Evolutionary conservation across 2,329 filamentous ascomycete species (phyloP).

Genomic region (Claviceps sp.): DNA sequence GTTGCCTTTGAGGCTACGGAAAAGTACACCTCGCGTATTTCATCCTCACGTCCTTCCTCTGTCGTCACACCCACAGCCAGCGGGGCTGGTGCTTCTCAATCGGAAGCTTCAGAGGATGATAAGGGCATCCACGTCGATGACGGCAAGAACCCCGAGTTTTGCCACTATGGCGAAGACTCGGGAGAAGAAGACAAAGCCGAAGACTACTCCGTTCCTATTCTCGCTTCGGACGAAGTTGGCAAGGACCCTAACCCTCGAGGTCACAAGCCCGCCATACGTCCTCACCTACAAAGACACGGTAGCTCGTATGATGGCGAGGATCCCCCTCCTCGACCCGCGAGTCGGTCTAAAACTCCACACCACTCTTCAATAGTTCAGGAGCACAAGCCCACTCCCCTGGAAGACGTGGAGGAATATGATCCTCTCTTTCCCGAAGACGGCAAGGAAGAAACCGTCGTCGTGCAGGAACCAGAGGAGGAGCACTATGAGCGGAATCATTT

Average conservation of each 20-base stretch:
- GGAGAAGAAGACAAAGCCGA: slow-evolving; percentile 45
- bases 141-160: slow-evolving; percentile 23
- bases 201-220: slow-evolving; percentile 61
- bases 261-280: slow-evolving; percentile 71
- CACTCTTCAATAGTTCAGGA: slow-evolving; percentile 36
- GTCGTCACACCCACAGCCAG: slow-evolving; percentile 19
- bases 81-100: slow-evolving; percentile 12
- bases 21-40: slow-evolving; percentile 64
- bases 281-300: slow-evolving; percentile 48
- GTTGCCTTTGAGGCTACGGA: slow-evolving; percentile 80
- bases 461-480: slow-evolving; percentile 21
- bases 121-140: slow-evolving; percentile 67
- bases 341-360: slow-evolving; percentile 45
- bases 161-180: slow-evolving; percentile 24
- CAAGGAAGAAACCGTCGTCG: slow-evolving; percentile 26
- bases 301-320: slow-evolving; percentile 43
- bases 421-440: slow-evolving; percentile 79
- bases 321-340: slow-evolving; percentile 49
- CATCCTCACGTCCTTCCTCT: slow-evolving; percentile 46
- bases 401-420: slow-evolving; percentile 88
- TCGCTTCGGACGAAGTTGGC: slow-evolving; percentile 76
- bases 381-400: slow-evolving; percentile 55
- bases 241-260: slow-evolving; percentile 57
- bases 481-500: slow-evolving; percentile 56
- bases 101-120: slow-evolving; percentile 31